Percentiles rank a stretch among this genome's conserved stretches.
Evolutionary conservation across 2,329 filamentous ascomycete genomes (phyloP).

Genomic region (Neofusicoccum cordaticola): DNA sequence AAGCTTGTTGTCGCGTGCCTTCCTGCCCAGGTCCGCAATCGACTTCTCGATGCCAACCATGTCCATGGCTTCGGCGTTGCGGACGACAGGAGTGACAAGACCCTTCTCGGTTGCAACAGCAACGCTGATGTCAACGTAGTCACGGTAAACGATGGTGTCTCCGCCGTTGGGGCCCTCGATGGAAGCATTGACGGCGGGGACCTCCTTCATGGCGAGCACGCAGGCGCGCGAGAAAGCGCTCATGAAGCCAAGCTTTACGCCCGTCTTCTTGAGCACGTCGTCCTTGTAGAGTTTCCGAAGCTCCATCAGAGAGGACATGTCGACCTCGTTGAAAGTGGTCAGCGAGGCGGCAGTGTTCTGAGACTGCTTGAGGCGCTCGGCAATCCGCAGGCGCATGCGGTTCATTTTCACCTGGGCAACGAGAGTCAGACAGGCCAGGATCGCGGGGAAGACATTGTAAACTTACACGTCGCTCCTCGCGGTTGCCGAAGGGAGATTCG

Average conservation of each 20-base stretch:
- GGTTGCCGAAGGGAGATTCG: constrained; percentile 58
- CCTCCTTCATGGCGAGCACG: constrained; percentile 87
- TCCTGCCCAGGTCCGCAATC: constrained; percentile 93
- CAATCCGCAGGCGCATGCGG: constrained; percentile 95
- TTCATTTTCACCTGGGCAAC: constrained; percentile 90
- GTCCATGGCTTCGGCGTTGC: constrained; percentile 86
- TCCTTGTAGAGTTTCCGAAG: constrained; percentile 98
- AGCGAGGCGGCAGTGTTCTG: constrained; percentile 97
- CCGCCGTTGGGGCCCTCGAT: constrained; percentile 94
- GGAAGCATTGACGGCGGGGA: constrained; percentile 93
- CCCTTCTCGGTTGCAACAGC: constrained; percentile 97
- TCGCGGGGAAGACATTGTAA: not conserved
- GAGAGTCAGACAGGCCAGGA: not conserved
- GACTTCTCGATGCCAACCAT: constrained; percentile 84
- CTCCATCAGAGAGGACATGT: constrained; percentile 97
- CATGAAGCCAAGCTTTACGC: constrained; percentile 99
- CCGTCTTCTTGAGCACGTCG: constrained; percentile 90
- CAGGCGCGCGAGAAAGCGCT: constrained; percentile 90
- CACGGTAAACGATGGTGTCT: constrained; percentile 96
- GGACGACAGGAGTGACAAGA: constrained; percentile 91
- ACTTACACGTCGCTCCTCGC: constrained; percentile 84
- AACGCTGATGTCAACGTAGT: constrained; percentile 97
- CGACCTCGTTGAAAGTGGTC: constrained; percentile 98
- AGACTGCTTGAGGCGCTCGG: constrained; percentile 97
- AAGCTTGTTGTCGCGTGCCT: constrained; percentile 94